phyloP scores from a whole-genome alignment of 306 rosid species.

The Calophaca sinica region DNA sequence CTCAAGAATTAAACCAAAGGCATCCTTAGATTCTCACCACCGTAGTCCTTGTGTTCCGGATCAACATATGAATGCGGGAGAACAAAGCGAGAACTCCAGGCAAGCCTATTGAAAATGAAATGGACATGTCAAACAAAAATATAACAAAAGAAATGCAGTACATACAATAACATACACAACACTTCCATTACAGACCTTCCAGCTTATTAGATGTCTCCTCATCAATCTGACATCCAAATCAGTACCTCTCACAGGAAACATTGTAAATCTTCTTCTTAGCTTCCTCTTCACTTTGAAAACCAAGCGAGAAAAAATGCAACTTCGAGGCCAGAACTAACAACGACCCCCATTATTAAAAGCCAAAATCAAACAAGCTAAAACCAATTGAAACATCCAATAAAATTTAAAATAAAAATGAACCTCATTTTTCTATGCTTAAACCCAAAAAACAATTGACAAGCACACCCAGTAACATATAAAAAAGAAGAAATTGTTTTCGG shows the following conservation, averaged over 20 bases:
- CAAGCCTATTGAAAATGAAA: constrained; percentile 56
- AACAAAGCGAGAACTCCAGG: constrained; percentile 78
- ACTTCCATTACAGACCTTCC: constrained; percentile 57
- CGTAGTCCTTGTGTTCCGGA: constrained; percentile 84
- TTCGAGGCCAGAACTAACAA: constrained; percentile 21
- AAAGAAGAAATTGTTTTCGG: no score
- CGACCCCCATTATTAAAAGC: neutral
- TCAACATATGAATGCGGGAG: constrained; percentile 91
- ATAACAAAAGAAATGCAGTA: no score
- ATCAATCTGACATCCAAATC: constrained; percentile 87
- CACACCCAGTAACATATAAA: no score
- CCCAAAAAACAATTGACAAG: no score
- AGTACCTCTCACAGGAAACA: constrained; percentile 82
- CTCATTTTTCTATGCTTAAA: no score
- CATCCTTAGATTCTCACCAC: constrained; percentile 60
- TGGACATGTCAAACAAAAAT: neutral
- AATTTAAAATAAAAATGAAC: neutral
- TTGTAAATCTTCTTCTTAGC: constrained; percentile 90
- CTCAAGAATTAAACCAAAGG: neutral
- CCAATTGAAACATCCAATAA: neutral
- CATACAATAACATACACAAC: neutral
- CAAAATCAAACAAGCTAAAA: neutral
- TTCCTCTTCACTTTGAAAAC: constrained; percentile 78
- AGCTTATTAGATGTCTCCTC: constrained; percentile 91
- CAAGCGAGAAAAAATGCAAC: neutral